These are phyloP conservation scores for Flaveria robusta DNA, from an alignment of 129 eudicot species.

Conservation along the genomic window DNA sequence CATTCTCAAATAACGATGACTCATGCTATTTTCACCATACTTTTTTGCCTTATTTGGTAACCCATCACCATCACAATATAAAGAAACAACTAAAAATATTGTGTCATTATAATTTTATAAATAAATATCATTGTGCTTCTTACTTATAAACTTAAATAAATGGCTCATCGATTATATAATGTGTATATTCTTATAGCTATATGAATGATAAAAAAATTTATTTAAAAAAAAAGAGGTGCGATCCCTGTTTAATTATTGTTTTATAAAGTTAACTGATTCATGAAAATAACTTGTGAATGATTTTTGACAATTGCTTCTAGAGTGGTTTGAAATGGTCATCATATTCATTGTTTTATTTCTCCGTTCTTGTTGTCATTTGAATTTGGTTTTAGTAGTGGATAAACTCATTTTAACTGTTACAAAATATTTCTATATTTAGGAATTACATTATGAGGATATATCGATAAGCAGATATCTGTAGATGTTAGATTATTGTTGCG, in stretches of 20 bases:
- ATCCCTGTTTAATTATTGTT: too few species aligned
- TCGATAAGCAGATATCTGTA: too few species aligned
- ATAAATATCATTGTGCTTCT: not conserved
- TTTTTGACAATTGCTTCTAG: not conserved
- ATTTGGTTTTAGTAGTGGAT: not conserved
- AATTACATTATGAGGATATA: too few species aligned
- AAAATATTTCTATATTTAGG: too few species aligned
- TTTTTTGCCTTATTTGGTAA: not conserved
- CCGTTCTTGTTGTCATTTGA: not conserved
- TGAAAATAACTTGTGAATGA: not conserved
- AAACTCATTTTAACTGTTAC: too few species aligned
- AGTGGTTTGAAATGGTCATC: too few species aligned
- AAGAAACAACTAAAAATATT: not conserved
- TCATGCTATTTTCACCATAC: not conserved
- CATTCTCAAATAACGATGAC: conserved; percentile 3
- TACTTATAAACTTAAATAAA: not conserved
- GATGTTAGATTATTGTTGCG: too few species aligned
- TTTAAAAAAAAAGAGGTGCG: not conserved
- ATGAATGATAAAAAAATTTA: not conserved
- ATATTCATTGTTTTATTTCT: too few species aligned
- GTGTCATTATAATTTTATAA: not conserved
- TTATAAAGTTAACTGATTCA: not conserved
- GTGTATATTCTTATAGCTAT: not conserved
- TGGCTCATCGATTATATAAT: not conserved
- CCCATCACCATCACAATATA: conserved; percentile 2